A percentile compares a stretch with the other conserved stretches of the same genome.
These are phyloP conservation scores for Mychonastes homosphaera DNA, from an alignment of 139 green algal genomes.

Conservation along the genomic window DNA sequence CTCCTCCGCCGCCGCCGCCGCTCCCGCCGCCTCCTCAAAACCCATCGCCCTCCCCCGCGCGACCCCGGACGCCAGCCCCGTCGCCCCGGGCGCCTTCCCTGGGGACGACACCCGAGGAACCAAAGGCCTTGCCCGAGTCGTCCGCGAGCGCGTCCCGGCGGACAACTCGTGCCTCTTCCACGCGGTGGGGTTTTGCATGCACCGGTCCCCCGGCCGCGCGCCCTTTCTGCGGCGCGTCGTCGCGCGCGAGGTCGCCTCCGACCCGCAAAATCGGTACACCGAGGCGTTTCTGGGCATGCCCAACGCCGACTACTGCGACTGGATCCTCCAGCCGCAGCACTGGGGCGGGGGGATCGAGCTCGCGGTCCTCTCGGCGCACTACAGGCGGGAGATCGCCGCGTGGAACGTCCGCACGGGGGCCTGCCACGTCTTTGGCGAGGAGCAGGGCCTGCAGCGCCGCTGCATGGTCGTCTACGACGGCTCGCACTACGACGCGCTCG, in stretches of 20 bases:
- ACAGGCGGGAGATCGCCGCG: slow-evolving; percentile 68
- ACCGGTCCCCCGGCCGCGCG: slow-evolving; percentile 21
- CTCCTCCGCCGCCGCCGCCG: too few relatives aligned
- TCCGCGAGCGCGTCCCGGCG: slow-evolving; percentile 30
- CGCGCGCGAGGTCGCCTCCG: slow-evolving; percentile 31
- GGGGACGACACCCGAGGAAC: too few relatives aligned
- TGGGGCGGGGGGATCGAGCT: slow-evolving; percentile 96
- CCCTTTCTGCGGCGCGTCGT: slow-evolving; percentile 28
- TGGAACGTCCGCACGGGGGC: slow-evolving; percentile 77
- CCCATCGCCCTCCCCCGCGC: too few relatives aligned
- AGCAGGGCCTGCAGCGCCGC: slow-evolving; percentile 19
- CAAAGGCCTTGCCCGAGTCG: too few relatives aligned
- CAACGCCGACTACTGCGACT: slow-evolving; percentile 54
- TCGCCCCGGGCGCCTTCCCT: too few relatives aligned
- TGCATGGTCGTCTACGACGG: slow-evolving; percentile 64
- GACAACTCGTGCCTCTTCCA: slow-evolving; percentile 53
- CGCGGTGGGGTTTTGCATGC: slow-evolving; percentile 31
- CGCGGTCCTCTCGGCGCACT: slow-evolving; percentile 60
- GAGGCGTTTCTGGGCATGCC: slow-evolving; percentile 41
- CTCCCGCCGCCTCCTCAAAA: too few relatives aligned
- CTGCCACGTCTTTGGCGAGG: slow-evolving; percentile 73
- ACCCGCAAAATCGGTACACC: slow-evolving; percentile 28
- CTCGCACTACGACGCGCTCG: slow-evolving; percentile 76
- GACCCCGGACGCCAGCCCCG: too few relatives aligned
- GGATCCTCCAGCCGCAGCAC: slow-evolving; percentile 68